A percentile compares a stretch with the other conserved stretches of the same genome.
phyloP scores from a whole-genome alignment of 306 rosid genomes.

The Rosa multiflora region DNA sequence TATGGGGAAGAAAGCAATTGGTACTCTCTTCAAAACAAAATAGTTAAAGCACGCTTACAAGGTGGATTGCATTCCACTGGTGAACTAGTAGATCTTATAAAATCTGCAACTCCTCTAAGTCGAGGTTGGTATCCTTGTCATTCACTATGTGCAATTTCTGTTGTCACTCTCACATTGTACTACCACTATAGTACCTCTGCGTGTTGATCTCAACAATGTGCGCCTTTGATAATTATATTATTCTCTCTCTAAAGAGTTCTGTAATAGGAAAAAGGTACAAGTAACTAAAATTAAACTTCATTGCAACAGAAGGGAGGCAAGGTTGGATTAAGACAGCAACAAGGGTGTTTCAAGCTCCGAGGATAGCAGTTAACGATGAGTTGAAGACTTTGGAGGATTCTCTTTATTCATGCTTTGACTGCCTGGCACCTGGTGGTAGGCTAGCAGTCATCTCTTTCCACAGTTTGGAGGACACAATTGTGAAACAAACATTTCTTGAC shows the following conservation, averaged over 20 bases:
- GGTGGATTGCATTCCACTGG: constrained; percentile 85
- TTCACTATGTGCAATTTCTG: constrained; percentile 6
- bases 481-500: constrained; percentile 82
- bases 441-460: constrained; percentile 98
- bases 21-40: constrained; percentile 75
- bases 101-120: constrained; percentile 46
- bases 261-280: neutral
- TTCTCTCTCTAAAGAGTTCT: constrained; percentile 5
- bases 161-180: constrained; percentile 3
- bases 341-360: constrained; percentile 89
- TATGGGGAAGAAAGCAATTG: constrained; percentile 91
- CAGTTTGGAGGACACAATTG: constrained; percentile 94
- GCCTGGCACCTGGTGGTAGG: constrained; percentile 94
- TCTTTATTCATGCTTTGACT: constrained; percentile 69
- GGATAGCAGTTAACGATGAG: constrained; percentile 92
- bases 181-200: constrained; percentile 3
- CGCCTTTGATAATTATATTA: neutral
- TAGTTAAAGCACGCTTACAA: constrained; percentile 58
- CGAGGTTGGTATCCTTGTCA: constrained; percentile 46
- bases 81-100: constrained; percentile 70
- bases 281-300: constrained; percentile 15
- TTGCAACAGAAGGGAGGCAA: constrained; percentile 81
- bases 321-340: constrained; percentile 97
- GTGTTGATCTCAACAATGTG: constrained; percentile 8
- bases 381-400: constrained; percentile 80